Base-by-base conservation (phyloP, 2,329 filamentous ascomycete genomes). In the Clonostachys rosea region DNA sequence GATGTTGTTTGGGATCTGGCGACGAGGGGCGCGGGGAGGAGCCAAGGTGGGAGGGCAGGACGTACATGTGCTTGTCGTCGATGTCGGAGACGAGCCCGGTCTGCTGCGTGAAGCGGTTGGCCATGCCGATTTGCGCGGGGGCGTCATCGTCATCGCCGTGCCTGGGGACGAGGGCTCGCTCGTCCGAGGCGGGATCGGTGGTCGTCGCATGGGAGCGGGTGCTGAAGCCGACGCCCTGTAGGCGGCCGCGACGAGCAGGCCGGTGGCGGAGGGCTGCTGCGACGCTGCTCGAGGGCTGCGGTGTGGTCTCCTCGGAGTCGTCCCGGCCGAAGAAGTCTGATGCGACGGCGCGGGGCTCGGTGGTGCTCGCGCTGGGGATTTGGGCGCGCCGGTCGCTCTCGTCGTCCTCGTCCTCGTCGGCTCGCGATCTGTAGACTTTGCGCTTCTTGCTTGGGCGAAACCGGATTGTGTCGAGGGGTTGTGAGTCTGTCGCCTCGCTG, bases 41-140 rank as follows among this genome's bases (percentile, higher is more conserved):
- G 20, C 43, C 42, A 34, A 18, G 34, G 47, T 42, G 47, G 42
- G 24, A 44, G 47, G 36, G 47, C 53, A 34, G 53, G 49, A 81
- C 85, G 83, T 78, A 92, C 88, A 92, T 89, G 70, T 91, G 87
- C 67, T 75, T 85, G 63, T 91, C 86, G 52, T 84, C 76, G 18
- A 80, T 63, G 47, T 87, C 84, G 34, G 78, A 76, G 1, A 84
- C 73, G 50, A 84, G 67, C 1, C 87, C 87, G 0, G 85, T 90
- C 63, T 89, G 86, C 49, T 83, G 79, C 46, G 83, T 82, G 60
- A 92, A 92, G 39, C 85, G 81, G 36, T 65, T 59, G 10, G 60
- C 54, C 35, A 68, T 63, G 40, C 61, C 61, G 41, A 47, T 54
- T 13, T 57, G 48, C 4, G 54, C 14, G 54, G 58, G 46, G 54